A percentile compares a stretch with the other conserved stretches of the same genome.
Evolutionary conservation across 805 yeast genomes (phyloP).

Genomic region (Blastobotrys robertii): DNA sequence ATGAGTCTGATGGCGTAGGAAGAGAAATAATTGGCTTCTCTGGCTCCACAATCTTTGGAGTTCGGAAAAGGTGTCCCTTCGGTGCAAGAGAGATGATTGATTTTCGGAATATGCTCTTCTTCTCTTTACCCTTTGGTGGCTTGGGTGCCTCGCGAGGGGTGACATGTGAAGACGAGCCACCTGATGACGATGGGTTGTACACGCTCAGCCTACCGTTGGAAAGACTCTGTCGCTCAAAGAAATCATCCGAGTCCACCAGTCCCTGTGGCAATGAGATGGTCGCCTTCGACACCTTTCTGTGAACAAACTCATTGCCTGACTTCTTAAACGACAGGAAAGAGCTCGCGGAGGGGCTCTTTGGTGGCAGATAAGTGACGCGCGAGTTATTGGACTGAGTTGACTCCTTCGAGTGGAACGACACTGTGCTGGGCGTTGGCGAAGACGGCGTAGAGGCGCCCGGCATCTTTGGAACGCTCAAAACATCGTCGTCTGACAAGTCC

Average conservation of each 20-base stretch:
- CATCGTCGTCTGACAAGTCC: neutral
- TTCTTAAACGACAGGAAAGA: conserved; percentile 10
- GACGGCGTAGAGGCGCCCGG: neutral
- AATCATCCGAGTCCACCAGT: conserved; percentile 3
- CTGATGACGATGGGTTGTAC: too few species aligned
- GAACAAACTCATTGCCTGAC: conserved; percentile 5
- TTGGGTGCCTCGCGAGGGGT: too few species aligned
- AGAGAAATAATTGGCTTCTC: conserved; percentile 41
- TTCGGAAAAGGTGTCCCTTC: neutral
- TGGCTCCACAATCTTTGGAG: conserved; percentile 7
- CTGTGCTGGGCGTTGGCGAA: too few species aligned
- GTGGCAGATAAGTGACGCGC: neutral
- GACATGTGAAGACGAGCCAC: too few species aligned
- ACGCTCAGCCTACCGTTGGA: too few species aligned
- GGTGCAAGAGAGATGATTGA: neutral
- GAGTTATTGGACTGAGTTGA: conserved; percentile 1
- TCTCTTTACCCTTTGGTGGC: too few species aligned
- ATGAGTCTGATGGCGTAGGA: conserved; percentile 47
- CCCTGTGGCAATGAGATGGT: conserved; percentile 2
- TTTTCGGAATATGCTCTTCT: too few species aligned
- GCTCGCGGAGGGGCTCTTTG: conserved; percentile 3
- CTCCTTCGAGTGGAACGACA: neutral
- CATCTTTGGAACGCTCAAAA: conserved; percentile 1
- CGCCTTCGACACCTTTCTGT: conserved; percentile 4
- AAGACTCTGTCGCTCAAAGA: conserved; percentile 1